A percentile compares a stretch with the other conserved stretches of the same genome.
phyloP scores from a whole-genome alignment of 2,329 filamentous ascomycete species.

The Venturiaceae sp. region DNA sequence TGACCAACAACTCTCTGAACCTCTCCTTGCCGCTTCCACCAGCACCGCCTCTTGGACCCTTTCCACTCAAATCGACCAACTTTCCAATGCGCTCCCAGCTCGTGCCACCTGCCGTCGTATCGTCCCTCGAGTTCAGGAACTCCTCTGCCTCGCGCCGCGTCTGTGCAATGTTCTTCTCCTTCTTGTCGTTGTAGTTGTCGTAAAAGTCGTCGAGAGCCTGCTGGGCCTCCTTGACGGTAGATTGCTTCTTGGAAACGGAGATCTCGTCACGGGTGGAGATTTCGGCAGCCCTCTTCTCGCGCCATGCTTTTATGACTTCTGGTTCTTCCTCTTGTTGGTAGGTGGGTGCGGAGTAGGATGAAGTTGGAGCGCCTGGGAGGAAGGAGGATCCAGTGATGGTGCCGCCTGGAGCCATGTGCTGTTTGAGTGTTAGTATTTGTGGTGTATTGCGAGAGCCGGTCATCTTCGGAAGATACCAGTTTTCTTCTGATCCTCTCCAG shows the following conservation, averaged over 20 bases:
- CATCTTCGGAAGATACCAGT: background rate
- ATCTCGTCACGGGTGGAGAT: conserved; percentile 78
- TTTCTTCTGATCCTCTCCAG: no score
- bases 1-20: conserved; percentile 83
- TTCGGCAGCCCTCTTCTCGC: conserved; percentile 74
- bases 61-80: conserved; percentile 92
- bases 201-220: conserved; percentile 98
- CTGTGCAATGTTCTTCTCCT: conserved; percentile 85
- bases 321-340: conserved; percentile 72
- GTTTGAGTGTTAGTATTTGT: conserved; percentile 4
- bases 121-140: conserved; percentile 79
- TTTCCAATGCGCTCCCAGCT: conserved; percentile 99
- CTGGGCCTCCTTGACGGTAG: conserved; percentile 81
- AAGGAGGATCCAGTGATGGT: conserved; percentile 69
- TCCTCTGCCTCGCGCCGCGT: conserved; percentile 88
- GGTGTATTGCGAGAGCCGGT: background rate
- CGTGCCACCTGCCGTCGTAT: conserved; percentile 88
- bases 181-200: conserved; percentile 97
- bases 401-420: conserved; percentile 66
- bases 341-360: conserved; percentile 29
- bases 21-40: conserved; percentile 90
- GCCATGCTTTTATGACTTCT: conserved; percentile 82
- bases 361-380: conserved; percentile 30
- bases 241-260: conserved; percentile 69
- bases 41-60: conserved; percentile 77